These are phyloP conservation scores for Boletus tomentosulus DNA, from an alignment of 768 basidiomycete species.

Conservation along the genomic window DNA sequence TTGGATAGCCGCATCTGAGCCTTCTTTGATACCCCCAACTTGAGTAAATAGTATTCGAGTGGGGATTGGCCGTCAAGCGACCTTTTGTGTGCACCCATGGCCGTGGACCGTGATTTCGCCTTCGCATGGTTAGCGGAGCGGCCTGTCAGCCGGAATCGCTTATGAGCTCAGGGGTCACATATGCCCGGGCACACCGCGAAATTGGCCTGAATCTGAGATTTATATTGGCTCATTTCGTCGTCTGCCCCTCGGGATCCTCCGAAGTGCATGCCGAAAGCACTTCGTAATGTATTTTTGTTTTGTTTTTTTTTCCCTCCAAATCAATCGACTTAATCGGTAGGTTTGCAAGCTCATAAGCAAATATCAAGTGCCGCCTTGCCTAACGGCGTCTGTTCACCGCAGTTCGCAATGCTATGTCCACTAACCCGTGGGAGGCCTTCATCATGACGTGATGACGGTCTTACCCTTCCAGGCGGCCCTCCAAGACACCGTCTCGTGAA, in stretches of 20 bases:
- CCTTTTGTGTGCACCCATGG: background rate
- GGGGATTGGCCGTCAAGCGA: background rate
- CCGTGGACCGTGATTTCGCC: background rate
- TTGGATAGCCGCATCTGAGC: background rate
- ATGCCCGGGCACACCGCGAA: conserved; percentile 8
- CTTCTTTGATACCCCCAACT: background rate
- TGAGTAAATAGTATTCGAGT: no score
- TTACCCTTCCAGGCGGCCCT: conserved; percentile 25
- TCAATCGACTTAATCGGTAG: conserved; percentile 13
- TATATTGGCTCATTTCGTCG: conserved; percentile 15
- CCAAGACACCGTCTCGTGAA: conserved; percentile 28
- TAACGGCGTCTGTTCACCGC: conserved; percentile 20
- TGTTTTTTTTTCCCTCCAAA: background rate
- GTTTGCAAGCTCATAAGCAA: conserved; percentile 5
- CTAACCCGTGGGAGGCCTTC: conserved; percentile 24
- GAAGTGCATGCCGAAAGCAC: conserved; percentile 18
- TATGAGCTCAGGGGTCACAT: conserved; percentile 21
- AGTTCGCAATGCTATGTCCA: conserved; percentile 10
- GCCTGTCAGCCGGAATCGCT: conserved; percentile 7
- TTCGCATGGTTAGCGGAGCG: conserved; percentile 6
- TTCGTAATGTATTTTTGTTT: conserved; percentile 12
- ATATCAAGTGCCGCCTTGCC: background rate
- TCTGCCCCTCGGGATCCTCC: conserved; percentile 23
- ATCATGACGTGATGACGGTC: conserved; percentile 26
- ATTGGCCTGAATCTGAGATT: conserved; percentile 30